These are phyloP conservation scores for Closterium sp. DNA, from an alignment of 139 green algal genomes.

Conservation along the genomic window DNA sequence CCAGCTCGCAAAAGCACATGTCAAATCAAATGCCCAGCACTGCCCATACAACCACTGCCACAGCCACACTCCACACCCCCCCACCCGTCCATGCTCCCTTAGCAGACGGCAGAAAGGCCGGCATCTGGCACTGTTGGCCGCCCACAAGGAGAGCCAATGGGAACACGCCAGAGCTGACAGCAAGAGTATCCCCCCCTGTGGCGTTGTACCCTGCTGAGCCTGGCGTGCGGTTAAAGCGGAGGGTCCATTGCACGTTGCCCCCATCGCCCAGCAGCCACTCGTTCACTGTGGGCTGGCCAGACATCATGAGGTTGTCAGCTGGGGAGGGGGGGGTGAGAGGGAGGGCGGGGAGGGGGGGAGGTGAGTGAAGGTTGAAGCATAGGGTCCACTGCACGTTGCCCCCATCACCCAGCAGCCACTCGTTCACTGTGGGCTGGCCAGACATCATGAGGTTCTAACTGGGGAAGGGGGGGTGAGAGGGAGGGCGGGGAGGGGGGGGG, in stretches of 20 bases:
- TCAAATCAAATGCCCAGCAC: neutral
- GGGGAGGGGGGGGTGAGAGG: neutral
- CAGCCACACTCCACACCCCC: neutral
- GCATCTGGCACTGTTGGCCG: slow-evolving; percentile 31
- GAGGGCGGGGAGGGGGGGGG: no score
- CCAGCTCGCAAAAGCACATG: neutral
- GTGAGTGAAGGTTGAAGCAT: neutral
- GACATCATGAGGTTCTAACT: no score
- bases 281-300: slow-evolving; percentile 13
- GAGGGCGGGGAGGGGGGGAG: neutral
- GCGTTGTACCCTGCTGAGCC: slow-evolving; percentile 11
- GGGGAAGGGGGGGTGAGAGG: no score
- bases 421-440: no score
- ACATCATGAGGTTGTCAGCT: slow-evolving; percentile 30
- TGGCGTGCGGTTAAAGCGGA: slow-evolving; percentile 28
- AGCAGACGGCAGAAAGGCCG: slow-evolving; percentile 12
- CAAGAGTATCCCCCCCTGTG: neutral
- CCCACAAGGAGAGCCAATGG: neutral
- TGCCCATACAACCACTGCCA: neutral
- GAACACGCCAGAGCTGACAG: neutral
- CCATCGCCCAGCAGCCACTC: slow-evolving; percentile 13
- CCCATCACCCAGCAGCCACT: no score
- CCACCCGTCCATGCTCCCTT: neutral
- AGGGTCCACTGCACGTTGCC: no score
- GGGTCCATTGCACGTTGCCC: slow-evolving; percentile 19